A percentile compares a stretch with the other conserved stretches of the same genome.
phyloP scores from a whole-genome alignment of 148 eudicot species.

The Camellia sinensis region DNA sequence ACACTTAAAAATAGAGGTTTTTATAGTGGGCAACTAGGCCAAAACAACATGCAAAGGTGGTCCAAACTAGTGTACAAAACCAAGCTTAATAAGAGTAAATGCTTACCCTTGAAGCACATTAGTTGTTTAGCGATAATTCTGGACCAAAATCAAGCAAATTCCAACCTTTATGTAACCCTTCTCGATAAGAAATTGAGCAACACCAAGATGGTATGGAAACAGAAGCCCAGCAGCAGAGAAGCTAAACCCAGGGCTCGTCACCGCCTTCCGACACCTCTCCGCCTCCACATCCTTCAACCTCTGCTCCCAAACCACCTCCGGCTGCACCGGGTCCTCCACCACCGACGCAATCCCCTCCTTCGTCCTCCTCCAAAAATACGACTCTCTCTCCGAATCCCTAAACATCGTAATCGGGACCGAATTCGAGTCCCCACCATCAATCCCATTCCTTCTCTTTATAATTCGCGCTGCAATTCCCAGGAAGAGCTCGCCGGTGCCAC shows the following conservation, averaged over 20 bases:
- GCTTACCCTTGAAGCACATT: too few relatives aligned
- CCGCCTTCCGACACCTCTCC: conserved; percentile 48
- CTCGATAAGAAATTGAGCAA: conserved; percentile 70
- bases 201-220: conserved; percentile 98
- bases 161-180: conserved; percentile 86
- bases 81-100: too few relatives aligned
- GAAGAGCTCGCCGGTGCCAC: conserved; percentile 86
- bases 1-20: too few relatives aligned
- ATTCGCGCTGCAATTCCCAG: conserved; percentile 69
- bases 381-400: conserved; percentile 33
- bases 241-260: conserved; percentile 87
- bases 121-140: too few relatives aligned
- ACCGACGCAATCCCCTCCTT: conserved; percentile 50
- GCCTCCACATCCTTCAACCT: conserved; percentile 79
- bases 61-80: too few relatives aligned
- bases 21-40: too few relatives aligned
- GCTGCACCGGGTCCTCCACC: conserved; percentile 60
- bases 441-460: conserved; percentile 21
- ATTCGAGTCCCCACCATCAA: conserved; percentile 2
- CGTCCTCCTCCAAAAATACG: conserved; percentile 28
- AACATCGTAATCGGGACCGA: conserved; percentile 18
- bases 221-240: conserved; percentile 97
- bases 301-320: conserved; percentile 91
- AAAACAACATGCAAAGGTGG: too few relatives aligned
- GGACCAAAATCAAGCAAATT: background rate